Evolutionary conservation across 1,284 basidiomycete species (phyloP), one percentile per base, ranked within the genome.

Genomic region (Ganoderma boninense): DNA sequence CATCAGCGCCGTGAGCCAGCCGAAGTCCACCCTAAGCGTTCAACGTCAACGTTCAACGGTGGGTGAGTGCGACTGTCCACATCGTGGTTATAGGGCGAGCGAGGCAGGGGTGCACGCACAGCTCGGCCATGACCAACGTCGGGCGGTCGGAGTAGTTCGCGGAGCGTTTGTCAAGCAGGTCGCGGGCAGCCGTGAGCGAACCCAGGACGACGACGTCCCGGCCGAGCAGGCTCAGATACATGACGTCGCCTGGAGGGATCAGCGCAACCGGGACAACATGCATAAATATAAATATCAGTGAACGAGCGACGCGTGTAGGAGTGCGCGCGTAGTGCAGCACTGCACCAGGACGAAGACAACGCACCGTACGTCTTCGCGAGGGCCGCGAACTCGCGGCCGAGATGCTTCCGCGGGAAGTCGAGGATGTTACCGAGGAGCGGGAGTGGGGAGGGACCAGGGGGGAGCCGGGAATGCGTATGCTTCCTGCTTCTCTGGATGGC

Each of bases 71-170:
- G 29, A 2, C 29, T 32, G 29, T 4, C 29, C 29, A 32, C 29
- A 32, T 32, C 29, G 29, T 32, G 4, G 2, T 32, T 32, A 4
- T 32, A 32, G 29, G 29, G 4, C 29, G 29, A 32, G 29, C 70
- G 65, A 32, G 29, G 29, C 29, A 4, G 29, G 29, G 4, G 29
- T 32, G 29, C 38, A 38, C 38, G 10, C 20, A 74, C 73, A 70
- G 40, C 1, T 70, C 57, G 10, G 72, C 66, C 73, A 74, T 74
- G 11, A 70, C 70, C 13, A 70, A 74, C 11, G 66, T 62, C 10
- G 92, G 91, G 18, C 92, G 86, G 74, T 92, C 89, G 4, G 92
- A 92, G 77, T 92, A 92, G 56, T 88, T 87, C 8, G 86, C 80
- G 62, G 88, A 88, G 73, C 90, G 88, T 79, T 89, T 91, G 76